Conservation (phyloP, 192 early-diverging fungal species). For the Phycomyces blakesleeanus region DNA sequence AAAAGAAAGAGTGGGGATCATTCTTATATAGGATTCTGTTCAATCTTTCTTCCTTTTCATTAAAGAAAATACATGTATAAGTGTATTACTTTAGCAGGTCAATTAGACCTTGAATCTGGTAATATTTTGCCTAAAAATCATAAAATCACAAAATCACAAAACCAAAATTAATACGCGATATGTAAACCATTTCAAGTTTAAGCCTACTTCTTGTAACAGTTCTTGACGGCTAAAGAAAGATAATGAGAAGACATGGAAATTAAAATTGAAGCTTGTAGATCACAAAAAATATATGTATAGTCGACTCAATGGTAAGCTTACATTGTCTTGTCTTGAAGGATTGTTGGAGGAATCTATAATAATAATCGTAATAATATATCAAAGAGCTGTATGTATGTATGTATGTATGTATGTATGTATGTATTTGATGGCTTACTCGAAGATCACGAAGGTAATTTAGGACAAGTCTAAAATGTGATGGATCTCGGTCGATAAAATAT, state of each 20-base stretch:
- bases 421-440: constrained; percentile 11
- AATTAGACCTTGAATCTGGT: constrained; percentile 21
- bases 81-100: neutral
- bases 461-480: constrained; percentile 28
- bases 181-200: neutral
- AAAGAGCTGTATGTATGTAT: no score
- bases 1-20: no score
- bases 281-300: neutral
- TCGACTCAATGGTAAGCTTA: neutral
- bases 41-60: no score
- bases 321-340: constrained; percentile 20
- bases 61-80: no score
- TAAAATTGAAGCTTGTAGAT: no score
- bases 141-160: no score
- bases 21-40: no score
- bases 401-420: neutral
- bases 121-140: constrained; percentile 24
- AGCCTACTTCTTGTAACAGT: constrained; percentile 25
- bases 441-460: constrained; percentile 30
- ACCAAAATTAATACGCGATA: no score
- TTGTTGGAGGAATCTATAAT: constrained; percentile 22
- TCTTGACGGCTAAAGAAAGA: constrained; percentile 19
- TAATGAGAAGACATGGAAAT: no score
- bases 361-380: neutral
- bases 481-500: constrained; percentile 34